phyloP scores from a whole-genome alignment of 2,329 filamentous ascomycete species.

The Orbilia oligospora region DNA sequence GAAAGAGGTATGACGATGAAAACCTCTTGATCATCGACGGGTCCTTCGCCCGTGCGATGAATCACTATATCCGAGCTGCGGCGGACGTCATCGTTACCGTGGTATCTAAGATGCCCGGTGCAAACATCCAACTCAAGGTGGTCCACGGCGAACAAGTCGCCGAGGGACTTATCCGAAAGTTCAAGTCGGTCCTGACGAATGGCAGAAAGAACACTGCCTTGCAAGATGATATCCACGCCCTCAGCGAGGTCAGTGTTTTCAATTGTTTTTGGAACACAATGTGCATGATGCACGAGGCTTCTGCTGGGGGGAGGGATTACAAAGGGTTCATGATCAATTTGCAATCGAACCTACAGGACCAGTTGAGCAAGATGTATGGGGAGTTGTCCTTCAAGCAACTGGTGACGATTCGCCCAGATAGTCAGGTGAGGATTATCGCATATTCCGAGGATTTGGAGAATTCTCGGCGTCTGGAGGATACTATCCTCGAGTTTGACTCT shows the following conservation, averaged over 20 bases:
- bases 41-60: conserved; percentile 5
- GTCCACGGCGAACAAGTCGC: not conserved
- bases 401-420: not conserved
- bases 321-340: not conserved
- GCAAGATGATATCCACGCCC: not conserved
- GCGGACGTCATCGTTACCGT: not conserved
- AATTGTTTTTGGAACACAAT: conserved; percentile 1
- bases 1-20: conserved; percentile 38
- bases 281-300: not conserved
- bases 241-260: conserved; percentile 13
- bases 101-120: not conserved
- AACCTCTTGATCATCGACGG: conserved; percentile 31
- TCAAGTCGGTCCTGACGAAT: not conserved
- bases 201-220: not conserved
- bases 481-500: not conserved
- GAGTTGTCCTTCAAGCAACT: not conserved
- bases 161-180: not conserved
- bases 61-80: conserved; percentile 13
- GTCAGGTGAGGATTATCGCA: not conserved
- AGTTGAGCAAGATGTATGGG: not conserved
- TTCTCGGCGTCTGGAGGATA: not conserved
- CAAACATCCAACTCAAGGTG: not conserved
- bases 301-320: not conserved
- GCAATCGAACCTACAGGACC: not conserved
- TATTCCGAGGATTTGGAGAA: not conserved